These are phyloP conservation scores for Erysimum cheiranthoides DNA, from an alignment of 345 rosid species.

Conservation along the genomic window DNA sequence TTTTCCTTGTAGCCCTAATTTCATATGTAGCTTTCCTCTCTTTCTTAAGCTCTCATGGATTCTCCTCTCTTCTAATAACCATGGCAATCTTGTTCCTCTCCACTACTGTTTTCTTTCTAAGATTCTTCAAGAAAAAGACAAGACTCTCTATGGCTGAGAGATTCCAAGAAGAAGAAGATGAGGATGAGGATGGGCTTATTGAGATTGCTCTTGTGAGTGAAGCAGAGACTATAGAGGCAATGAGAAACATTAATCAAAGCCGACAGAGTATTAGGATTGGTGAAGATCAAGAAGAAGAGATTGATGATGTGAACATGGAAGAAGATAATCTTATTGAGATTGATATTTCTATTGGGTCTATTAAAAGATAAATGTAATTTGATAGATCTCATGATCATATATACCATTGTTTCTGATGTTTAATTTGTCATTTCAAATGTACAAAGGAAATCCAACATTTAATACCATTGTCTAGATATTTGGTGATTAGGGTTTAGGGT, in stretches of 20 bases:
- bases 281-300: constrained; percentile 25
- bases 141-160: constrained; percentile 22
- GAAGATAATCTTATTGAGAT: constrained; percentile 83
- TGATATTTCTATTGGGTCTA: constrained; percentile 77
- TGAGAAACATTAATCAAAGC: constrained; percentile 14
- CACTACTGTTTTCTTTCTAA: constrained; percentile 19
- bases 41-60: constrained; percentile 28
- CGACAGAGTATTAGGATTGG: constrained; percentile 27
- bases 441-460: constrained; percentile 1
- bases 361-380: constrained; percentile 51
- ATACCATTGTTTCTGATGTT: neutral
- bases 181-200: constrained; percentile 43
- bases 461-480: neutral
- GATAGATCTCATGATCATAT: neutral
- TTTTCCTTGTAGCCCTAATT: constrained; percentile 21
- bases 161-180: constrained; percentile 26
- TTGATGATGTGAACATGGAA: constrained; percentile 52
- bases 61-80: constrained; percentile 28
- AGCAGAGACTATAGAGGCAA: constrained; percentile 14
- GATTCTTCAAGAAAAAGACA: constrained; percentile 13
- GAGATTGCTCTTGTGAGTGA: constrained; percentile 40
- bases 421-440: neutral
- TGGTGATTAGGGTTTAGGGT: constrained; percentile 19
- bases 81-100: constrained; percentile 28
- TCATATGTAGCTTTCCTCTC: constrained; percentile 14